These are phyloP conservation scores for Malus sieversii DNA, from an alignment of 306 rosid genomes.

Conservation along the genomic window DNA sequence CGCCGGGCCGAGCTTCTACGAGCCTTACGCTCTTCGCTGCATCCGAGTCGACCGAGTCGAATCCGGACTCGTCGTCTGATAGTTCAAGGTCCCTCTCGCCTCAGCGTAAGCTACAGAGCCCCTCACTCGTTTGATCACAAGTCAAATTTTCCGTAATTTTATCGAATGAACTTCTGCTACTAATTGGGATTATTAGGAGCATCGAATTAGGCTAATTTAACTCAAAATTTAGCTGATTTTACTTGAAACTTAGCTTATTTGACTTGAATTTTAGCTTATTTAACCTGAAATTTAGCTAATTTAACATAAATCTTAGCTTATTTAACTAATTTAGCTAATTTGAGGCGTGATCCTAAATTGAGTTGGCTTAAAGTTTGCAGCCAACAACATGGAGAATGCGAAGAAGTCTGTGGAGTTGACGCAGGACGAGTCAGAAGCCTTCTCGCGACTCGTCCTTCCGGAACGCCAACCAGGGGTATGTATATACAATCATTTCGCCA, in stretches of 20 bases:
- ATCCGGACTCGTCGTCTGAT: constrained; percentile 57
- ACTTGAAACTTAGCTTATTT: background rate
- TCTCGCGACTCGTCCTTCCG: no score
- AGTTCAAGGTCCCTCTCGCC: constrained; percentile 63
- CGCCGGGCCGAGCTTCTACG: constrained; percentile 39
- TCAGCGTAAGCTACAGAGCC: constrained; percentile 16
- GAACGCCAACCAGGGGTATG: constrained; percentile 11
- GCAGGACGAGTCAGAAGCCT: no score
- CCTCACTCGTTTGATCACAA: background rate
- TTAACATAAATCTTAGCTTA: no score
- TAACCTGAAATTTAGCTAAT: no score
- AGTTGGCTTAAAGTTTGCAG: background rate
- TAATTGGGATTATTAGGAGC: background rate
- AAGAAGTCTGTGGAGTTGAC: no score
- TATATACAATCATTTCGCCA: constrained; percentile 46
- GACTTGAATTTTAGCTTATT: background rate
- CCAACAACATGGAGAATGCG: no score
- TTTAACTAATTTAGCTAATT: background rate
- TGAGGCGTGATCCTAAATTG: background rate
- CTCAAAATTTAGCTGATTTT: background rate
- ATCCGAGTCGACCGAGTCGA: constrained; percentile 72
- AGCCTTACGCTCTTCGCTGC: constrained; percentile 48
- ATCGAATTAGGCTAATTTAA: background rate
- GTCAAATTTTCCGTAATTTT: background rate
- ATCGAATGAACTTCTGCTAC: background rate